phyloP scores from a whole-genome alignment of 345 rosid genomes.

The Sonneratia alba region DNA sequence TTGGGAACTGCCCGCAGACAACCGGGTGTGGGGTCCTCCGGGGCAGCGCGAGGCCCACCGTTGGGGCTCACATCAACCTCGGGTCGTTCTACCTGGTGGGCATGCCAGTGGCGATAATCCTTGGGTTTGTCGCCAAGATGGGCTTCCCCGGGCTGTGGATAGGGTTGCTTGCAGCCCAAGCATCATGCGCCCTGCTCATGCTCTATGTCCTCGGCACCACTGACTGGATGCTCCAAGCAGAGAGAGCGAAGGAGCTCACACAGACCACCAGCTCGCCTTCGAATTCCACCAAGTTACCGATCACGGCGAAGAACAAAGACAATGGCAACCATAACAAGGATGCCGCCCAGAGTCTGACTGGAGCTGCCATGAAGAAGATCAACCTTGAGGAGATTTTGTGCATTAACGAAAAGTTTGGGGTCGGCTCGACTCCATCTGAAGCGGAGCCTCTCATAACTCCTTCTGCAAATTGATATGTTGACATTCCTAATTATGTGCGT shows the following conservation, averaged over 20 bases:
- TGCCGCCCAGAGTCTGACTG: neutral
- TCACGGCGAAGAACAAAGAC: conserved; percentile 7
- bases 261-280: conserved; percentile 13
- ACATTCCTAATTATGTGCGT: neutral
- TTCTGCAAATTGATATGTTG: neutral
- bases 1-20: conserved; percentile 96
- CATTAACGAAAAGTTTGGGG: conserved; percentile 6
- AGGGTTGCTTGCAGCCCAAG: conserved; percentile 93
- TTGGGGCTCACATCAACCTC: conserved; percentile 86
- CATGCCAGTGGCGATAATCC: conserved; percentile 69
- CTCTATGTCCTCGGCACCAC: conserved; percentile 50
- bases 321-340: conserved; percentile 9
- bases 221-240: conserved; percentile 60
- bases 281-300: conserved; percentile 17
- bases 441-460: conserved; percentile 36
- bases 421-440: conserved; percentile 16
- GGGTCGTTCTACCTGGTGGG: conserved; percentile 92
- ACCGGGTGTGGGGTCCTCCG: conserved; percentile 87
- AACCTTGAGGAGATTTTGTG: conserved; percentile 29
- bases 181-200: conserved; percentile 75
- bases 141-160: conserved; percentile 88
- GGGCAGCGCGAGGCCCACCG: conserved; percentile 80
- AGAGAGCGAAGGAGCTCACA: conserved; percentile 74
- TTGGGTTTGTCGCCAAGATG: conserved; percentile 55
- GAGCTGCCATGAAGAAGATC: conserved; percentile 19